Percentiles rank a stretch among this genome's conserved stretches.
These are phyloP conservation scores for Apiotrichum domesticum DNA, from an alignment of 1,284 basidiomycete genomes.

Conservation along the genomic window DNA sequence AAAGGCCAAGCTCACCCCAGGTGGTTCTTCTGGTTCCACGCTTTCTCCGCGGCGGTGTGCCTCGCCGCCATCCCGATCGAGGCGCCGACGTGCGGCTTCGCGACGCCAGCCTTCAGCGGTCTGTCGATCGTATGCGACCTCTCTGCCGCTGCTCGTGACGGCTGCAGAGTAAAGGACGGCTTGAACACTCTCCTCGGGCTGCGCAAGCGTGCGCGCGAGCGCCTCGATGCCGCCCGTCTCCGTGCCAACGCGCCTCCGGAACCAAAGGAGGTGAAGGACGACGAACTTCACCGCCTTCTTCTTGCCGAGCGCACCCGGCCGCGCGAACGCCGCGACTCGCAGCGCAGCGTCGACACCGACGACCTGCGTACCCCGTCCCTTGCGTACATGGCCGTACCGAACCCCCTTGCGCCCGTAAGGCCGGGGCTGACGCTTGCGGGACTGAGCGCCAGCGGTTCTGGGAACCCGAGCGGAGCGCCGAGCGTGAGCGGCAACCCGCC, in stretches of 20 bases:
- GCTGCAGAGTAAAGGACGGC: conserved; percentile 43
- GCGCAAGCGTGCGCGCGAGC: conserved; percentile 33
- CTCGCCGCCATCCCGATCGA: conserved; percentile 41
- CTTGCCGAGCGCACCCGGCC: conserved; percentile 2
- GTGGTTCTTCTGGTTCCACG: conserved; percentile 44
- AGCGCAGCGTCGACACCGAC: background rate
- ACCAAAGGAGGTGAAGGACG: conserved; percentile 3
- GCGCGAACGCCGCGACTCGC: background rate
- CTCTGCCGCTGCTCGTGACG: conserved; percentile 34
- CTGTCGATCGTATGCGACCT: conserved; percentile 44
- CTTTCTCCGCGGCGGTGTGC: conserved; percentile 41
- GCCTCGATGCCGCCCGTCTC: conserved; percentile 12
- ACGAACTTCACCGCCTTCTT: conserved; percentile 9
- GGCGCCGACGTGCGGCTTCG: conserved; percentile 42
- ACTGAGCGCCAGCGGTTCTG: too few species aligned
- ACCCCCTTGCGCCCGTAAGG: conserved; percentile 1
- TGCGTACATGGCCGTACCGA: background rate
- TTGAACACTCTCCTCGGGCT: conserved; percentile 37
- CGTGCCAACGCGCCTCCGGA: background rate
- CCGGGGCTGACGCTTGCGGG: background rate
- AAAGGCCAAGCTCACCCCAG: background rate
- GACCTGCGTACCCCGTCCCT: too few species aligned
- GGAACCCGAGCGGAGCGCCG: too few species aligned
- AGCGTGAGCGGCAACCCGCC: background rate
- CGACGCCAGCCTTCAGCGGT: conserved; percentile 37